phyloP scores from a whole-genome alignment of 345 rosid species.

The Euclidium syriacum region DNA sequence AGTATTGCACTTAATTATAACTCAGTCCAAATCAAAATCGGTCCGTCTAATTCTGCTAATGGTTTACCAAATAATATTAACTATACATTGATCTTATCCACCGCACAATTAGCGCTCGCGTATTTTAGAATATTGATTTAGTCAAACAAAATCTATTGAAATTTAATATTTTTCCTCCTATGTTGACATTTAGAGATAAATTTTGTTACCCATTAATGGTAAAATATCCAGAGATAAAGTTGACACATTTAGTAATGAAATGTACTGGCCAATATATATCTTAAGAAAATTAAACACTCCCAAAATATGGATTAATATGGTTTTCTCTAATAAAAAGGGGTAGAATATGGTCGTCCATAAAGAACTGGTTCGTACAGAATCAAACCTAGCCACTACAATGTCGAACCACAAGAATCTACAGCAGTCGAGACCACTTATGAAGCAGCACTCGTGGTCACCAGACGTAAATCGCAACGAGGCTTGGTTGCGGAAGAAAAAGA shows the following conservation, averaged over 20 bases:
- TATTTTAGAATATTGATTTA: too few relatives aligned
- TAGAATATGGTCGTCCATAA: too few relatives aligned
- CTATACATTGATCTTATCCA: too few relatives aligned
- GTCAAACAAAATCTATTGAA: neutral
- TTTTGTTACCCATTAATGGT: neutral
- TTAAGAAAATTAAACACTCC: neutral
- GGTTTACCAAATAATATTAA: too few relatives aligned
- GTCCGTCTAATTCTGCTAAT: too few relatives aligned
- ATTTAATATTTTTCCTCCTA: neutral
- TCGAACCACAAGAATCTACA: slow-evolving; percentile 25
- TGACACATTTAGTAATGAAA: neutral
- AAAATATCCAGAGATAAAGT: neutral
- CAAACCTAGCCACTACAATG: slow-evolving; percentile 1
- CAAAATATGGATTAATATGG: neutral
- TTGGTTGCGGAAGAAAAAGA: slow-evolving; percentile 57
- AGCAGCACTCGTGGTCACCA: slow-evolving; percentile 66
- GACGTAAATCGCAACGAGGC: slow-evolving; percentile 59
- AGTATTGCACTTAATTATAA: too few relatives aligned
- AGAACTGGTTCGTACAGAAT: neutral
- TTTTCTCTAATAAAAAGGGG: neutral
- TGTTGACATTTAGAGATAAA: neutral
- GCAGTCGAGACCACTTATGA: slow-evolving; percentile 34
- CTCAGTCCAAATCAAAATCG: too few relatives aligned
- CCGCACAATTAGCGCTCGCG: too few relatives aligned
- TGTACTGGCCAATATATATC: neutral